Percentiles rank a stretch among this genome's conserved stretches.
These are phyloP conservation scores for Diospyros lotus DNA, from an alignment of 148 eudicot genomes.

Conservation along the genomic window DNA sequence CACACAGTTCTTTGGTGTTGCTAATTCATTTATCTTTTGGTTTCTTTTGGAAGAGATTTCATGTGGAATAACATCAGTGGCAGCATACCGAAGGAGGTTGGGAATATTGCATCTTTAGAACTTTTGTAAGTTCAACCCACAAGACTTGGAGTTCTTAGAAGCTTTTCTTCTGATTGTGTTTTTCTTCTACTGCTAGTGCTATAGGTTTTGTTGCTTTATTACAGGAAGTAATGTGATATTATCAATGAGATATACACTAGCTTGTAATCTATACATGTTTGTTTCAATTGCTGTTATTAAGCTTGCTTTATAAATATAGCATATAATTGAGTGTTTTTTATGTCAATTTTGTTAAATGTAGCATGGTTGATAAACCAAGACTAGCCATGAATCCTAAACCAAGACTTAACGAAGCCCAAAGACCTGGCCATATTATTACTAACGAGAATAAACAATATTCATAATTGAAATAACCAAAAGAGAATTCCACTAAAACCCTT, in stretches of 20 bases:
- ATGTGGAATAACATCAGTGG: slow-evolving; percentile 86
- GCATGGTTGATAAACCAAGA: neutral
- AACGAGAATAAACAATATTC: too few relatives aligned
- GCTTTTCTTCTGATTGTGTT: neutral
- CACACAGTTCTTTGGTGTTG: slow-evolving; percentile 1
- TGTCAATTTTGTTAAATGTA: too few relatives aligned
- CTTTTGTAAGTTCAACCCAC: slow-evolving; percentile 54
- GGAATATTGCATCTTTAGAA: slow-evolving; percentile 53
- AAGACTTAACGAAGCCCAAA: neutral
- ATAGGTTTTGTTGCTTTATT: too few relatives aligned
- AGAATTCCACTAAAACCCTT: too few relatives aligned
- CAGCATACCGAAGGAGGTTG: slow-evolving; percentile 78
- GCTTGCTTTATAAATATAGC: too few relatives aligned
- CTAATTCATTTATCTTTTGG: neutral
- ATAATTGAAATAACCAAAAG: too few relatives aligned
- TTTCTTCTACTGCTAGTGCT: neutral
- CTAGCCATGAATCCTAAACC: too few relatives aligned
- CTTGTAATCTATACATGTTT: too few relatives aligned
- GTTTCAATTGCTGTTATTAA: too few relatives aligned
- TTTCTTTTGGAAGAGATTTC: slow-evolving; percentile 49
- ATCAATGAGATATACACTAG: too few relatives aligned
- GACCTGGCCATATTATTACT: too few relatives aligned
- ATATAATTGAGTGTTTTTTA: neutral
- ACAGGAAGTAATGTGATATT: too few relatives aligned
- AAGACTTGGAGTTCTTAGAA: neutral